Conservation (phyloP, 1,284 basidiomycete genomes). For the Trametes polyzona region DNA sequence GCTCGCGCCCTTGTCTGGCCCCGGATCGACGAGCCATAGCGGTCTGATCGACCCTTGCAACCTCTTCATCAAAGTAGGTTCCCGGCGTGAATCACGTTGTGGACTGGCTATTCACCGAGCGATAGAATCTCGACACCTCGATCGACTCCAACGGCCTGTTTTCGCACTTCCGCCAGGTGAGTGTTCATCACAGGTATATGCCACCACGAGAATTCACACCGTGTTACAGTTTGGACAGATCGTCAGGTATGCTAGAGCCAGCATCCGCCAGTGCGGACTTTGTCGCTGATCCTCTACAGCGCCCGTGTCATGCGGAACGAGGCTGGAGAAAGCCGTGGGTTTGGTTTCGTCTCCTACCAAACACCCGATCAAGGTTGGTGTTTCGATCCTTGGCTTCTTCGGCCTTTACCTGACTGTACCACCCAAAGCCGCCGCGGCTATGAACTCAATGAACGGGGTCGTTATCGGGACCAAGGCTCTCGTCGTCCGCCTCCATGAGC, state of each 20-base stretch:
- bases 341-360: constrained; percentile 94
- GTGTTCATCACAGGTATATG: constrained; percentile 26
- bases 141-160: constrained; percentile 86
- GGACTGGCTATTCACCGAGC: constrained; percentile 5
- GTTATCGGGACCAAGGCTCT: constrained; percentile 76
- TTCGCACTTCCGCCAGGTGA: constrained; percentile 78
- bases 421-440: constrained; percentile 63
- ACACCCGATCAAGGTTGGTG: constrained; percentile 85
- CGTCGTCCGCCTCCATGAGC: constrained; percentile 87
- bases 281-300: constrained; percentile 43
- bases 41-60: constrained; percentile 92
- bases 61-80: constrained; percentile 80
- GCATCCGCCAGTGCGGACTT: neutral
- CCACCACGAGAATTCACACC: neutral
- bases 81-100: neutral
- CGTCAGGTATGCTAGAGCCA: constrained; percentile 62
- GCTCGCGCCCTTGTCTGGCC: constrained; percentile 71
- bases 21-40: constrained; percentile 78
- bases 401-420: constrained; percentile 1
- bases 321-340: constrained; percentile 82
- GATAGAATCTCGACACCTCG: constrained; percentile 81
- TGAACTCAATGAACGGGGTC: constrained; percentile 81
- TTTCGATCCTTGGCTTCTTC: constrained; percentile 15
- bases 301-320: constrained; percentile 95
- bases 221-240: constrained; percentile 81